Conservation (phyloP, 2,329 filamentous ascomycete species). For the Bertia moriformis region DNA sequence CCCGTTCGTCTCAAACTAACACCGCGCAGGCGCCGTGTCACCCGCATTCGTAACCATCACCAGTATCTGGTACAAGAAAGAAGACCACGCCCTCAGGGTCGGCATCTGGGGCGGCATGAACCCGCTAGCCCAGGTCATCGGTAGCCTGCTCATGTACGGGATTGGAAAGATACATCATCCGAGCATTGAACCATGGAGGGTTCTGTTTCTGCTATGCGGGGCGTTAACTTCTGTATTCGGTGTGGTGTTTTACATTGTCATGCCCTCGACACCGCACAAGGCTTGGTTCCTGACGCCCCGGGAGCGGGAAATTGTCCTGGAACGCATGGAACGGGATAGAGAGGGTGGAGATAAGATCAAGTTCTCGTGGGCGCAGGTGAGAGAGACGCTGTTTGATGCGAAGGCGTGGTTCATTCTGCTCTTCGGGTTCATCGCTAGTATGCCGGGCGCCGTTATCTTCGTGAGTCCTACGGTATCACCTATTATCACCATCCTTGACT, state of each 20-base stretch:
- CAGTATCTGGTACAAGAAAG: conserved; percentile 19
- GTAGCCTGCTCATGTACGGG: conserved; percentile 13
- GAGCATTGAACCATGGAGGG: conserved; percentile 13
- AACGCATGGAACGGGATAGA: conserved; percentile 21
- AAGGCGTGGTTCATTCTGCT: conserved; percentile 13
- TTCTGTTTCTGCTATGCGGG: conserved; percentile 6
- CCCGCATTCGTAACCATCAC: conserved; percentile 30
- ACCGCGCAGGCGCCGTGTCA: conserved; percentile 22
- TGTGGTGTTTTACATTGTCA: conserved; percentile 8
- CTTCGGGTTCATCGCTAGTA: conserved; percentile 5
- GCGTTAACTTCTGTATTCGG: conserved; percentile 7
- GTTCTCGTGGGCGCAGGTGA: conserved; percentile 15
- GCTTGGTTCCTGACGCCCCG: conserved; percentile 17
- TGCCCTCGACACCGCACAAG: conserved; percentile 18
- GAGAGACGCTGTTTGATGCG: conserved; percentile 12
- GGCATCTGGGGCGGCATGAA: conserved; percentile 16
- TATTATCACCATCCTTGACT: too few relatives aligned
- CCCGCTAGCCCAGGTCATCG: conserved; percentile 13
- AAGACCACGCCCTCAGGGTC: conserved; percentile 19
- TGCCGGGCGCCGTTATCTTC: too few relatives aligned
- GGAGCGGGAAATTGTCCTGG: conserved; percentile 20
- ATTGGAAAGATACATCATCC: conserved; percentile 14
- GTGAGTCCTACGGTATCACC: too few relatives aligned
- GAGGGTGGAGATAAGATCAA: conserved; percentile 23
- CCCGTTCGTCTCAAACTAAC: too few relatives aligned